A percentile compares a stretch with the other conserved stretches of the same genome.
Evolutionary conservation across 495 filamentous ascomycete species (phyloP).

Genomic region (Parmelia sp.): DNA sequence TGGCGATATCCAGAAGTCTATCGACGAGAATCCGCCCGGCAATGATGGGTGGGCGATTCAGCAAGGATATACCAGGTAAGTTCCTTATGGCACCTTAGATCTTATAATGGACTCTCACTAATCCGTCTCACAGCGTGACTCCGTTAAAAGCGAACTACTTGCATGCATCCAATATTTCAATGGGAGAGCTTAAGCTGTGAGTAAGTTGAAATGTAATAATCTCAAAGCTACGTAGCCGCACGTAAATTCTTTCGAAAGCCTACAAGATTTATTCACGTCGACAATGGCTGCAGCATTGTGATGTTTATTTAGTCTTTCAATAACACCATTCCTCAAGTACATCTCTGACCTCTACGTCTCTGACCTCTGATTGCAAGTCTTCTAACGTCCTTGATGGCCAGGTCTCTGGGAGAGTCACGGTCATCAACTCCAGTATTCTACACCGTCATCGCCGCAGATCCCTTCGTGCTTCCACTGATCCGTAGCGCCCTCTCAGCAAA

Average conservation of each 20-base stretch:
- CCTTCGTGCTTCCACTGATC: conserved; percentile 80
- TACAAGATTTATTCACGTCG: background rate
- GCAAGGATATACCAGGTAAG: conserved; percentile 80
- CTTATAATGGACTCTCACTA: background rate
- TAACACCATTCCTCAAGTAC: background rate
- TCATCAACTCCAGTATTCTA: conserved; percentile 44
- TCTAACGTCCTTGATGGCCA: background rate
- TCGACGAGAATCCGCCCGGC: conserved; percentile 70
- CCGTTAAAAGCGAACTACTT: conserved; percentile 89
- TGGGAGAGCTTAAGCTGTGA: conserved; percentile 86
- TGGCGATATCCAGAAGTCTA: conserved; percentile 74
- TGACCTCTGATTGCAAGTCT: no score
- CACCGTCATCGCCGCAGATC: conserved; percentile 71
- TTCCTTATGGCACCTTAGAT: conserved; percentile 18
- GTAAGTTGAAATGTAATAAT: conserved; percentile 38
- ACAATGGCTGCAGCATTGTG: background rate
- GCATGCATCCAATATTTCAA: conserved; percentile 56
- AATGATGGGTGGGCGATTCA: conserved; percentile 94
- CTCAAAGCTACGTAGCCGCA: background rate
- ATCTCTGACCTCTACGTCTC: background rate
- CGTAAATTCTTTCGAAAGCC: background rate
- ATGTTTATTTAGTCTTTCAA: background rate
- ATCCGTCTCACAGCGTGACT: conserved; percentile 57
- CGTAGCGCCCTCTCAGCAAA: conserved; percentile 58
- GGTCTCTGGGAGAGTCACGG: conserved; percentile 7